A percentile compares a stretch with the other conserved stretches of the same genome.
Conservation (phyloP, 306 rosid species). For the Nissolia schottii region DNA sequence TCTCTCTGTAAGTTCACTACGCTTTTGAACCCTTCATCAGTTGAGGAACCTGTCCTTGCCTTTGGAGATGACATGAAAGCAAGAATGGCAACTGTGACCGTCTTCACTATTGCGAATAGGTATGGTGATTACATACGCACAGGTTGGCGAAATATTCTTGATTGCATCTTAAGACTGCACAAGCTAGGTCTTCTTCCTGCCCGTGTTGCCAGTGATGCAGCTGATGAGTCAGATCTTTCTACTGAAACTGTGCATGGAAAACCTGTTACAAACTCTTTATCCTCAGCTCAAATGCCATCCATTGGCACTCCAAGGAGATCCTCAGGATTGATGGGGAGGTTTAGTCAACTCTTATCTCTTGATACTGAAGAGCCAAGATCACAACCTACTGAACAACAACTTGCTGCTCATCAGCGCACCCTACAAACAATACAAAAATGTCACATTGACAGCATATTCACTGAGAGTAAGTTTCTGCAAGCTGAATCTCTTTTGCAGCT, state of each 20-base stretch:
- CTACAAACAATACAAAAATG: constrained; percentile 90
- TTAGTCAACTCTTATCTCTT: constrained; percentile 95
- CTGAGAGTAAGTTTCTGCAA: constrained; percentile 92
- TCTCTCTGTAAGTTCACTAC: constrained; percentile 97
- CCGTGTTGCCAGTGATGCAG: constrained; percentile 95
- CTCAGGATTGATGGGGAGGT: constrained; percentile 95
- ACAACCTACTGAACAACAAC: constrained; percentile 98
- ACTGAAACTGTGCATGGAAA: constrained; percentile 76
- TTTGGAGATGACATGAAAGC: constrained; percentile 97
- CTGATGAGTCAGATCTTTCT: constrained; percentile 81
- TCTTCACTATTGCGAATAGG: constrained; percentile 90
- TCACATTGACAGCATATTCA: constrained; percentile 91
- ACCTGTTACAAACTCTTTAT: constrained; percentile 67
- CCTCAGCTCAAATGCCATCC: constrained; percentile 73
- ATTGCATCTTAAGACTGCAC: constrained; percentile 89
- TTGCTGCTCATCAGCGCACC: constrained; percentile 97
- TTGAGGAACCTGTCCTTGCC: constrained; percentile 86
- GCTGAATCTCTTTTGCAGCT: constrained; percentile 94
- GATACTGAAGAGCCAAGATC: constrained; percentile 97
- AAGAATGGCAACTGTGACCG: constrained; percentile 91
- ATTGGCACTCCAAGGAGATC: constrained; percentile 93
- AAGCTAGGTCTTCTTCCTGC: constrained; percentile 98
- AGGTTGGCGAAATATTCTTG: constrained; percentile 98
- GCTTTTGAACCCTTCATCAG: constrained; percentile 77
- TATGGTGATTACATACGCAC: constrained; percentile 93